A percentile compares a stretch with the other conserved stretches of the same genome.
Evolutionary conservation across 192 early-diverging fungal species (phyloP).

Genomic region (Dispira simplex): DNA sequence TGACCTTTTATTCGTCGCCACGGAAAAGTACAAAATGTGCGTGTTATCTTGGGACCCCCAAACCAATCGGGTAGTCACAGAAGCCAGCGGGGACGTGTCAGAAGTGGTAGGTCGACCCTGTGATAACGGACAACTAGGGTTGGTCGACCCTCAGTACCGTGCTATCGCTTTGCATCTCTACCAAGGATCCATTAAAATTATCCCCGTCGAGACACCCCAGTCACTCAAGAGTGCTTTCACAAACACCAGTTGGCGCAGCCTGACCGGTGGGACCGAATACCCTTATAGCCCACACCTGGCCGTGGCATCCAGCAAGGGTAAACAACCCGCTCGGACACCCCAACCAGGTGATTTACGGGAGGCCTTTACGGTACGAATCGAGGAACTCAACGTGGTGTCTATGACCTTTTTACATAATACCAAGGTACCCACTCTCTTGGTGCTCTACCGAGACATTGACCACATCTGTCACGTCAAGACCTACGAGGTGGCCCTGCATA

Average conservation of each 20-base stretch:
- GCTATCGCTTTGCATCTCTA: slow-evolving; percentile 44
- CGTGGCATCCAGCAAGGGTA: slow-evolving; percentile 18
- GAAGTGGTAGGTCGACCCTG: slow-evolving; percentile 38
- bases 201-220: slow-evolving; percentile 31
- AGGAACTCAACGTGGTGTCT: slow-evolving; percentile 23
- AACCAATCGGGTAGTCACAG: slow-evolving; percentile 34
- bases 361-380: slow-evolving; percentile 17
- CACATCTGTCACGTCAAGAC: slow-evolving; percentile 19
- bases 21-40: slow-evolving; percentile 47
- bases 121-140: slow-evolving; percentile 31
- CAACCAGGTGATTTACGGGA: slow-evolving; percentile 21
- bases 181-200: slow-evolving; percentile 49
- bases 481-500: slow-evolving; percentile 15
- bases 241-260: neutral
- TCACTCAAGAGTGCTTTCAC: neutral
- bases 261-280: slow-evolving; percentile 13
- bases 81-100: slow-evolving; percentile 38
- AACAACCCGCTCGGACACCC: slow-evolving; percentile 15
- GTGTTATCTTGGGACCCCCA: slow-evolving; percentile 49
- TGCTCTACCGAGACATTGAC: slow-evolving; percentile 24
- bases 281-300: slow-evolving; percentile 18
- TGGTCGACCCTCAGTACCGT: slow-evolving; percentile 36
- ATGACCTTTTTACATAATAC: slow-evolving; percentile 17
- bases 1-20: slow-evolving; percentile 49
- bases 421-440: slow-evolving; percentile 15